These are phyloP conservation scores for Rhizopogon salebrosus DNA, from an alignment of 768 basidiomycete species.

Conservation along the genomic window DNA sequence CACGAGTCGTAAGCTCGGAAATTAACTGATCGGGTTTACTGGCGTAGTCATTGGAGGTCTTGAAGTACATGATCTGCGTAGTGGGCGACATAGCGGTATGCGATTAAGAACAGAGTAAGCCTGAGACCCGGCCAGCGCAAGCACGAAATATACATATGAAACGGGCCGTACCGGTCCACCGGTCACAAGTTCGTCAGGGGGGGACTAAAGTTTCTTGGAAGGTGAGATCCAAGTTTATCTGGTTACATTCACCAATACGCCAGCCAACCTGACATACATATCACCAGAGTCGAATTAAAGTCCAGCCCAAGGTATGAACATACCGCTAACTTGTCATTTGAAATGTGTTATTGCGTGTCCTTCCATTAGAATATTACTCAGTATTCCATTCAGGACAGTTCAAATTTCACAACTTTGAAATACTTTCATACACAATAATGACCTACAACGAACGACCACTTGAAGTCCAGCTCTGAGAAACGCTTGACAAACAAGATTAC, in stretches of 20 bases:
- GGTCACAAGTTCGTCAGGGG: too few relatives aligned
- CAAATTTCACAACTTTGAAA: background rate
- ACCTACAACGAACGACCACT: too few relatives aligned
- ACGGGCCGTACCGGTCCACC: too few relatives aligned
- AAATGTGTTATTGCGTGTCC: too few relatives aligned
- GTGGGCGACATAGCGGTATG: too few relatives aligned
- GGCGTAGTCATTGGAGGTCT: slow-evolving; percentile 14
- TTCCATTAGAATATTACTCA: background rate
- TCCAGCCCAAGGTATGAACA: background rate
- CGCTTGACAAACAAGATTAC: background rate
- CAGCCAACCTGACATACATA: background rate
- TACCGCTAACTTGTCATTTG: background rate
- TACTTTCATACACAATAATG: background rate
- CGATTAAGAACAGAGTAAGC: too few relatives aligned
- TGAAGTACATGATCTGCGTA: slow-evolving; percentile 23
- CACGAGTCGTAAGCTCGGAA: slow-evolving; percentile 11
- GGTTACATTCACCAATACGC: too few relatives aligned
- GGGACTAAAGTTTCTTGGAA: too few relatives aligned
- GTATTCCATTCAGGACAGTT: background rate
- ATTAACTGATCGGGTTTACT: slow-evolving; percentile 8
- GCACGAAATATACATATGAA: too few relatives aligned
- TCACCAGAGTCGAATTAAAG: background rate
- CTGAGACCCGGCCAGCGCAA: too few relatives aligned
- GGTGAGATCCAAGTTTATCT: background rate
- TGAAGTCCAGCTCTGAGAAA: background rate